Conservation (phyloP, 176 grass and related monocot species). For the Tillandsia fasciculata region DNA sequence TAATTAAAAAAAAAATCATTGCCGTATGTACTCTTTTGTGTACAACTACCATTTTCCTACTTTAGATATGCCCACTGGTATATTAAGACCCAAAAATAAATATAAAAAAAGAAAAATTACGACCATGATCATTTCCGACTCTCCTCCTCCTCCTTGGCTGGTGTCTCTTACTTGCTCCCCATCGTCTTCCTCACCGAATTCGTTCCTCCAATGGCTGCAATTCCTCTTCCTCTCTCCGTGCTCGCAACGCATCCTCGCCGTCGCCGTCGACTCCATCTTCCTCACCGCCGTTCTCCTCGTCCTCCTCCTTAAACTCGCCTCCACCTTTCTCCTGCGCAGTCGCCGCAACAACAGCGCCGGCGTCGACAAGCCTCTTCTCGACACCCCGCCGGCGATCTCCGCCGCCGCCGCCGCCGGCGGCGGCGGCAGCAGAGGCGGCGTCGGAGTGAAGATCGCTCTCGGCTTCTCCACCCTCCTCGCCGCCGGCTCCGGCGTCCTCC, state of each 20-base stretch:
- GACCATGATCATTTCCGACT: too few species aligned
- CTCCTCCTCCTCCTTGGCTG: too few species aligned
- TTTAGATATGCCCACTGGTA: too few species aligned
- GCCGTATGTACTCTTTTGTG: too few species aligned
- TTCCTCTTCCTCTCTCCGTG: constrained; percentile 33
- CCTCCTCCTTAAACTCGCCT: constrained; percentile 1
- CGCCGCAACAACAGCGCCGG: rapidly evolving
- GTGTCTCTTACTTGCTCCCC: constrained; percentile 13
- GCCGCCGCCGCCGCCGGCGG: background rate
- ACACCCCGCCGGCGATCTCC: background rate
- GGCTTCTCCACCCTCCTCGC: background rate
- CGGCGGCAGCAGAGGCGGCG: background rate
- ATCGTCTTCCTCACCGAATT: background rate
- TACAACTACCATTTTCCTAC: too few species aligned
- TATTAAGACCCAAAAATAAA: too few species aligned
- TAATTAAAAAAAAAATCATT: too few species aligned
- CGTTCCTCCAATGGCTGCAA: background rate
- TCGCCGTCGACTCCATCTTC: constrained; percentile 25
- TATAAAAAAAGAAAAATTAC: too few species aligned
- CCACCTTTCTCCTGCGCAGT: background rate
- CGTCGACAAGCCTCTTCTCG: constrained; percentile 30
- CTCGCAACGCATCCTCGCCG: constrained; percentile 37
- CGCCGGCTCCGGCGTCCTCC: background rate
- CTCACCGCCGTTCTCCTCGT: constrained; percentile 16
- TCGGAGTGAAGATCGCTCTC: constrained; percentile 9